Percentiles rank a stretch among this genome's conserved stretches.
These are phyloP conservation scores for Westerdykella sp. DNA, from an alignment of 2,329 filamentous ascomycete genomes.

Conservation along the genomic window DNA sequence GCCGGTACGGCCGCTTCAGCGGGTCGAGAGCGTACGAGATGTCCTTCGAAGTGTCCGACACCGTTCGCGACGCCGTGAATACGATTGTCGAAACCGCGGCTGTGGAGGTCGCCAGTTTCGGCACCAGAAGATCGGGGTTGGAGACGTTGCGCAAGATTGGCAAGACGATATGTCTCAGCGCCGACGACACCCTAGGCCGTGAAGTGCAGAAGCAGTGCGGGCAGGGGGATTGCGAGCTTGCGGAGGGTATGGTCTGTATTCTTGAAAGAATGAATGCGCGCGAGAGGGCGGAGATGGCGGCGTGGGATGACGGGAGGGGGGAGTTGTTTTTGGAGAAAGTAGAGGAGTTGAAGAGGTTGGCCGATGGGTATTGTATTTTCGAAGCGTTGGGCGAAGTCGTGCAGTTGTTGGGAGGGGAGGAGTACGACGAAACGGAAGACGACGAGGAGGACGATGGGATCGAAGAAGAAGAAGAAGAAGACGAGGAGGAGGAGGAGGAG, in stretches of 20 bases:
- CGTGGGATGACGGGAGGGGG: constrained; percentile 1
- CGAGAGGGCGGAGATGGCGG: constrained; percentile 1
- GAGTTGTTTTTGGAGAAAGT: constrained; percentile 3
- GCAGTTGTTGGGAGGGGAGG: not conserved
- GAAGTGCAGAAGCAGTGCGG: constrained; percentile 1
- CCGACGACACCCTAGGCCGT: not conserved
- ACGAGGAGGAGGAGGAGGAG: not conserved
- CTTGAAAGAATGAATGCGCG: not conserved
- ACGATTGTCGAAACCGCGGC: constrained; percentile 1
- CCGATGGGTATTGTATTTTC: not conserved
- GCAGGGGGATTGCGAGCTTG: not conserved
- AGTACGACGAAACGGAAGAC: not conserved
- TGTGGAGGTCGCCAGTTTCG: not conserved
- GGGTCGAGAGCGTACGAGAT: constrained; percentile 3
- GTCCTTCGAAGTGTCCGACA: not conserved
- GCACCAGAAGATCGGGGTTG: constrained; percentile 3
- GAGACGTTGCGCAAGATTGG: constrained; percentile 6
- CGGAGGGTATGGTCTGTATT: not conserved
- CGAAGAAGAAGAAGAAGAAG: constrained; percentile 1
- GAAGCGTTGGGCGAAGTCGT: not conserved
- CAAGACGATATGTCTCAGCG: constrained; percentile 4
- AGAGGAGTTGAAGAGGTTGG: constrained; percentile 2
- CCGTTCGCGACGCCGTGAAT: not conserved
- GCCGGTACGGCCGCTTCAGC: not conserved
- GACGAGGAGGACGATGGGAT: not conserved